Evolutionary conservation across 2,329 filamentous ascomycete genomes (phyloP).

Genomic region (Pseudogymnoascus sp.): DNA sequence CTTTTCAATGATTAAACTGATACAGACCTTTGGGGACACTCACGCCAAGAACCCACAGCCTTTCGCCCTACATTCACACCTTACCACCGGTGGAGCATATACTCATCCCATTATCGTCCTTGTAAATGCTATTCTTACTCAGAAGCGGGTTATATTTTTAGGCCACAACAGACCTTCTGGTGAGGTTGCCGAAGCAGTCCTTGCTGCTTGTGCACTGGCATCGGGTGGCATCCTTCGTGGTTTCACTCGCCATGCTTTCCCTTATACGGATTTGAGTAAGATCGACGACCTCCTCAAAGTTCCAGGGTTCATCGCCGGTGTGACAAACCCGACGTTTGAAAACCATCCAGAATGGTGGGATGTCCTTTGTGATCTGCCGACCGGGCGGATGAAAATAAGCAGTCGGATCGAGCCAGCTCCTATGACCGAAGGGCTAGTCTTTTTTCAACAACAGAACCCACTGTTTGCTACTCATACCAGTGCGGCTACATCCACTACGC

Average conservation of each 20-base stretch:
- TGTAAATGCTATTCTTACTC: constrained; percentile 87
- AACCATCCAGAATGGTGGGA: constrained; percentile 98
- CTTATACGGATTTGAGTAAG: constrained; percentile 96
- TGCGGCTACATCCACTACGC: constrained; percentile 27
- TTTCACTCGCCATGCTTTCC: constrained; percentile 93
- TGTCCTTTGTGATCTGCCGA: constrained; percentile 84
- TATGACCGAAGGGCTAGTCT: constrained; percentile 74
- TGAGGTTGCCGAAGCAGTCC: constrained; percentile 93
- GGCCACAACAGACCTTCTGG: constrained; percentile 93
- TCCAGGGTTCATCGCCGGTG: constrained; percentile 93
- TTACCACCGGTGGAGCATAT: constrained; percentile 81
- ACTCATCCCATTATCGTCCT: constrained; percentile 95
- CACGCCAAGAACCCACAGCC: constrained; percentile 78
- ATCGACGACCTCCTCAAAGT: constrained; percentile 94
- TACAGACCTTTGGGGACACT: constrained; percentile 82
- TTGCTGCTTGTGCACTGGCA: constrained; percentile 89
- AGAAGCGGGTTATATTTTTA: constrained; percentile 93
- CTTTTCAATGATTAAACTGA: constrained; percentile 94
- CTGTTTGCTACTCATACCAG: constrained; percentile 45
- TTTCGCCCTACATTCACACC: constrained; percentile 79
- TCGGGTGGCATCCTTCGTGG: constrained; percentile 88
- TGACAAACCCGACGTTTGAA: constrained; percentile 94
- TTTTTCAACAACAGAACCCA: constrained; percentile 77
- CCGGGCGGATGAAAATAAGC: constrained; percentile 90
- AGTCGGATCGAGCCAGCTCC: constrained; percentile 74